phyloP scores from a whole-genome alignment of 2,329 filamentous ascomycete species.

The Hymenoscyphus repandus region DNA sequence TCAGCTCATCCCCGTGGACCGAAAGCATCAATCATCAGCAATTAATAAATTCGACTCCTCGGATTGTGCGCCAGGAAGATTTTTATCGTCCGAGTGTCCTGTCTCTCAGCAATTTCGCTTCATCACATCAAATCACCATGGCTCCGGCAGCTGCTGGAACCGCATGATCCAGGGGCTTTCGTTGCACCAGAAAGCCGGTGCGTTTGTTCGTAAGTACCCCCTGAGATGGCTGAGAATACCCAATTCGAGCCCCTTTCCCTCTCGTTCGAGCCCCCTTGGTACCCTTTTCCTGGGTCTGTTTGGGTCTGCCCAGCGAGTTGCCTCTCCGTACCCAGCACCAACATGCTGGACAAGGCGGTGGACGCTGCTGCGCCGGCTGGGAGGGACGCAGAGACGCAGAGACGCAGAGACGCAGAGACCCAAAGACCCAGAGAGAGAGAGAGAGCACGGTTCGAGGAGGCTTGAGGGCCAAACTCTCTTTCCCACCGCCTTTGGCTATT shows the following conservation, averaged over 20 bases:
- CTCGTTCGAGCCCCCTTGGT: no score
- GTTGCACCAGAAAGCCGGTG: conserved; percentile 5
- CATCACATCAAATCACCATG: neutral
- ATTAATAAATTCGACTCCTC: neutral
- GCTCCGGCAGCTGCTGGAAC: conserved; percentile 1
- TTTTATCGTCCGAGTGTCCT: conserved; percentile 6
- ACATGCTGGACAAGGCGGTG: no score
- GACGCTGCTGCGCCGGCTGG: no score
- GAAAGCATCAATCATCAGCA: neutral
- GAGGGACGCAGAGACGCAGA: no score
- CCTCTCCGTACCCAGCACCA: neutral
- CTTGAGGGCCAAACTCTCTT: no score
- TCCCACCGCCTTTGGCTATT: conserved; percentile 5
- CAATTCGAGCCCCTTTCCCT: no score
- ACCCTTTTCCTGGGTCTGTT: neutral
- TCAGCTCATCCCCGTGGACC: no score
- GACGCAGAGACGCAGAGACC: no score
- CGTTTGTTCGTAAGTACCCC: conserved; percentile 5
- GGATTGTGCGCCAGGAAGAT: conserved; percentile 2
- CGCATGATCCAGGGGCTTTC: conserved; percentile 6
- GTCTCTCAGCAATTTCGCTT: conserved; percentile 9
- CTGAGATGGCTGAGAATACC: neutral
- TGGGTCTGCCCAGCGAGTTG: neutral
- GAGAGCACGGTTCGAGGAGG: no score
- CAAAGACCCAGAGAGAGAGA: no score